Evolutionary conservation across 768 basidiomycete genomes (phyloP).

Genomic region (Hygrocybe punicea): DNA sequence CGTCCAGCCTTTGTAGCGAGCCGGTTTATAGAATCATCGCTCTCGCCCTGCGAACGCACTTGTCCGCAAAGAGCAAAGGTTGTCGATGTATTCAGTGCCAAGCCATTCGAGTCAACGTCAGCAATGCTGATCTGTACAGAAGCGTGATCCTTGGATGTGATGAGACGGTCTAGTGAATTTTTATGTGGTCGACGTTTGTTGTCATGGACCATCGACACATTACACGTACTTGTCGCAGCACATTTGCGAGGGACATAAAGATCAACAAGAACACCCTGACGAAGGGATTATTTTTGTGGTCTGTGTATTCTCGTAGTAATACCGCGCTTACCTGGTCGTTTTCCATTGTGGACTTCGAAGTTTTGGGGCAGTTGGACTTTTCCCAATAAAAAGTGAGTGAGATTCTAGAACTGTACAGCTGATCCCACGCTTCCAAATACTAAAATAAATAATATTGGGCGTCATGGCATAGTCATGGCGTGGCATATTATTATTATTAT

Average conservation of each 20-base stretch:
- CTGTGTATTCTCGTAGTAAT: neutral
- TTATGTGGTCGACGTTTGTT: neutral
- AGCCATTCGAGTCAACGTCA: constrained; percentile 90
- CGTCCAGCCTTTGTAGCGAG: constrained; percentile 92
- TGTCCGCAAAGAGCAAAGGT: constrained; percentile 94
- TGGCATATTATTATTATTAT: no score
- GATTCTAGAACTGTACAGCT: neutral
- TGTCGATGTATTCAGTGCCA: constrained; percentile 72
- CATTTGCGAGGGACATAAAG: constrained; percentile 99
- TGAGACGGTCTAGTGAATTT: constrained; percentile 74
- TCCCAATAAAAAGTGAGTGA: no score
- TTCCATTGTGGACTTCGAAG: constrained; percentile 54
- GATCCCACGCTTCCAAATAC: neutral
- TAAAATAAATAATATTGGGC: neutral
- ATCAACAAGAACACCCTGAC: constrained; percentile 95
- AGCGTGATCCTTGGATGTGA: constrained; percentile 98
- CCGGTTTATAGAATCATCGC: constrained; percentile 94
- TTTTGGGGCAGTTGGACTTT: neutral
- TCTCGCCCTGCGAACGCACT: constrained; percentile 92
- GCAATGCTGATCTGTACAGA: constrained; percentile 94
- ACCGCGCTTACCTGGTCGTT: constrained; percentile 73
- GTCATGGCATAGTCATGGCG: no score
- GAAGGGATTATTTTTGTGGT: constrained; percentile 6
- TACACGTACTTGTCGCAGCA: constrained; percentile 84
- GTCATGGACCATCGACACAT: neutral